Percentiles rank a stretch among this genome's conserved stretches.
Conservation (phyloP, 176 grass and related monocot genomes). For the Pontederia crassipes region DNA sequence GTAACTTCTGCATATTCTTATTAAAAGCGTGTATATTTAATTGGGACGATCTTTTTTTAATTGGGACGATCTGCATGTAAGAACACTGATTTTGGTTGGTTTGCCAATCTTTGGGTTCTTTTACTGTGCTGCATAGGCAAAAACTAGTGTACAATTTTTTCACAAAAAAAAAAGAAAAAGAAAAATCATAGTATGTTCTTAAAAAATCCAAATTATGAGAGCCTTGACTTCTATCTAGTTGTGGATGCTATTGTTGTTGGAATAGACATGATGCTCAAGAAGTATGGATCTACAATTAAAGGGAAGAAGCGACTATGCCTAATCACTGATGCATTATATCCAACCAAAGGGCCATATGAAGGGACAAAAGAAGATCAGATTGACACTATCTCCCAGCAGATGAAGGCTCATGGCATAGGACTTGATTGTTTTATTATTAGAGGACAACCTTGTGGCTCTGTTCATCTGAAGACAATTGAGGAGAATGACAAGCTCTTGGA, state of each 20-base stretch:
- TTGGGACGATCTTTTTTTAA: too few relatives aligned
- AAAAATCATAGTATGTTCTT: neutral
- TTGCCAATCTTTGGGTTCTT: too few relatives aligned
- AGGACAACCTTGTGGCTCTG: constrained; percentile 28
- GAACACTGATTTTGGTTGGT: too few relatives aligned
- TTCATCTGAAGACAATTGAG: constrained; percentile 34
- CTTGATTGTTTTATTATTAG: constrained; percentile 69
- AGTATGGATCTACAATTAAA: constrained; percentile 50
- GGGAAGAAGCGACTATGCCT: constrained; percentile 59
- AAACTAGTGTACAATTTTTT: neutral
- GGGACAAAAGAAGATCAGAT: constrained; percentile 88
- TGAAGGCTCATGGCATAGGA: constrained; percentile 72
- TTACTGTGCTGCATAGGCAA: too few relatives aligned
- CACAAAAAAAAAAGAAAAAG: neutral
- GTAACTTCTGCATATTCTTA: too few relatives aligned
- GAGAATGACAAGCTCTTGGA: constrained; percentile 68
- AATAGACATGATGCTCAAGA: constrained; percentile 92
- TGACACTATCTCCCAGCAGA: constrained; percentile 61
- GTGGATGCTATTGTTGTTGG: constrained; percentile 93
- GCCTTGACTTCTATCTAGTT: constrained; percentile 67
- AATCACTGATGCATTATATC: constrained; percentile 67
- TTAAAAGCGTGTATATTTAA: too few relatives aligned
- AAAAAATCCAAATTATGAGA: neutral
- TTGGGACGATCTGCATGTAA: too few relatives aligned
- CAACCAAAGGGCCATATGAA: constrained; percentile 62